Evolutionary conservation across 192 early-diverging fungal genomes (phyloP).

Genomic region (Umbelopsis ramanniana): DNA sequence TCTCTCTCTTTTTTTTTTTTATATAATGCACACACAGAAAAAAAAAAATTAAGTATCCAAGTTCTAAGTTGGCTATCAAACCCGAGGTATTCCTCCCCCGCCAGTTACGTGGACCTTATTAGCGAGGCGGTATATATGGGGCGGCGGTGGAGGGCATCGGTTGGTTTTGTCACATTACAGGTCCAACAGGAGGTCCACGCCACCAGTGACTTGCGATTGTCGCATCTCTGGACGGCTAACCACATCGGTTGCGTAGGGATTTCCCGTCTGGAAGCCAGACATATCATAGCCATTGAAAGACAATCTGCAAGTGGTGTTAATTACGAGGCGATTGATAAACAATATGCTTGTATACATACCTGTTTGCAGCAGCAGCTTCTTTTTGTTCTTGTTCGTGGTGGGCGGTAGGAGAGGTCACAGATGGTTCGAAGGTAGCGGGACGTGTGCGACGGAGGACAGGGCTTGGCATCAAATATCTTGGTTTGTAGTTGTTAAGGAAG

Average conservation of each 20-base stretch:
- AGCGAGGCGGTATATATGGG: neutral
- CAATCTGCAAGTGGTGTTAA: conserved; percentile 20
- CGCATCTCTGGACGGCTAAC: conserved; percentile 5
- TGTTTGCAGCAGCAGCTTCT: conserved; percentile 19
- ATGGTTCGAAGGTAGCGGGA: neutral
- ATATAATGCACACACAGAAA: too few relatives aligned
- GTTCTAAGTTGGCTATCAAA: too few relatives aligned
- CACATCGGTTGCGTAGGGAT: conserved; percentile 45
- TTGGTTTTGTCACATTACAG: neutral
- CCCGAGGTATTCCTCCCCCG: neutral
- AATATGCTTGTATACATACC: conserved; percentile 7
- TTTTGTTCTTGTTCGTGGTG: neutral
- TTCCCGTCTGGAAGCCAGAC: conserved; percentile 29
- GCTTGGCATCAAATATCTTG: conserved; percentile 54
- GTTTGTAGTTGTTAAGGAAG: conserved; percentile 76
- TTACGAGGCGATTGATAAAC: neutral
- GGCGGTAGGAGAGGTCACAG: neutral
- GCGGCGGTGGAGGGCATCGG: too few relatives aligned
- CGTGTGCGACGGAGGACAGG: conserved; percentile 46
- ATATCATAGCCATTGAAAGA: conserved; percentile 31
- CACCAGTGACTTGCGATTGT: conserved; percentile 22
- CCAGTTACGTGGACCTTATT: neutral
- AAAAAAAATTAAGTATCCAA: too few relatives aligned
- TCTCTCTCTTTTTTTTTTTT: too few relatives aligned
- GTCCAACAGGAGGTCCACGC: conserved; percentile 30